Evolutionary conservation across 2,329 filamentous ascomycete genomes (phyloP).

Genomic region (Podosphaera xanthii): DNA sequence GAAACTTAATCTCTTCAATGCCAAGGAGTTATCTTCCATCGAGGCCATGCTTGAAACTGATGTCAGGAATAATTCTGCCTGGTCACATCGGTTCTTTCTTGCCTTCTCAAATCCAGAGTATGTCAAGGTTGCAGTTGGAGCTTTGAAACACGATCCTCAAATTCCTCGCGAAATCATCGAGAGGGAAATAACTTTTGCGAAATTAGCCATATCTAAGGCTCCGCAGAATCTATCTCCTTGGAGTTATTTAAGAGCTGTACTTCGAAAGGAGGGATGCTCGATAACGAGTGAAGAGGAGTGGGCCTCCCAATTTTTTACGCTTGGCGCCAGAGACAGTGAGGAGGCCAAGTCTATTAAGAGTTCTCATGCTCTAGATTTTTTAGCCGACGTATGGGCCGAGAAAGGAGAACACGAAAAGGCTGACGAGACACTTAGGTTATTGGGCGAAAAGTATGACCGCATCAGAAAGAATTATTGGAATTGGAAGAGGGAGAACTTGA

Average conservation of each 20-base stretch:
- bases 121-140: constrained; percentile 24
- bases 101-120: constrained; percentile 43
- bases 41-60: constrained; percentile 55
- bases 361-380: constrained; percentile 45
- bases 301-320: constrained; percentile 26
- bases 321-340: constrained; percentile 18
- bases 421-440: constrained; percentile 42
- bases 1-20: constrained; percentile 42
- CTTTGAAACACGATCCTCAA: constrained; percentile 28
- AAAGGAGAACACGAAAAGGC: constrained; percentile 38
- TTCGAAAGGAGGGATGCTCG: constrained; percentile 38
- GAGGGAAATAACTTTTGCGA: constrained; percentile 51
- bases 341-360: constrained; percentile 27
- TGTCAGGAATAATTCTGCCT: constrained; percentile 87
- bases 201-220: constrained; percentile 50
- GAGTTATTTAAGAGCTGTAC: constrained; percentile 68
- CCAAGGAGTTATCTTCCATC: constrained; percentile 42
- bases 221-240: constrained; percentile 89
- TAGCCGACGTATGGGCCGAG: constrained; percentile 41
- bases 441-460: constrained; percentile 75
- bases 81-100: constrained; percentile 94
- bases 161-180: constrained; percentile 42
- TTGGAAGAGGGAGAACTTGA: constrained; percentile 27
- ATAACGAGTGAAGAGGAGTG: constrained; percentile 25
- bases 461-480: constrained; percentile 86